Conservation (phyloP, 306 rosid genomes). For the Lathyrus tuberosus region DNA sequence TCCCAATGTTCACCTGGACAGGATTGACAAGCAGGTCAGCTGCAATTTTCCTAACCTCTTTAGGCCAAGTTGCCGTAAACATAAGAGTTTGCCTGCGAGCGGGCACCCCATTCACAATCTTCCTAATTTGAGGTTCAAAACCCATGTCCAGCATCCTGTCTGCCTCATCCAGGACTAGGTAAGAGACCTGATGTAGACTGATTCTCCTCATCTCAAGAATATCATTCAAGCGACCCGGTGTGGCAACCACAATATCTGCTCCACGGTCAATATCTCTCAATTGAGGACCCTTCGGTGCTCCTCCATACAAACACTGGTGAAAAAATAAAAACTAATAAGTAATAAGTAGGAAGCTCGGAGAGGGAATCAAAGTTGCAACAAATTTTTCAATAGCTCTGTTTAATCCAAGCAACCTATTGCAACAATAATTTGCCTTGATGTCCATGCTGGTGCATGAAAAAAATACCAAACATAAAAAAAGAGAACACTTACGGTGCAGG, state of each 20-base stretch:
- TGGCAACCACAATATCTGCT: slow-evolving; percentile 94
- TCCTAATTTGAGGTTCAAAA: slow-evolving; percentile 98
- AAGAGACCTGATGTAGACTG: slow-evolving; percentile 88
- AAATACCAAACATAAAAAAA: background rate
- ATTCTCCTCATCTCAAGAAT: slow-evolving; percentile 96
- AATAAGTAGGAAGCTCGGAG: slow-evolving; percentile 6
- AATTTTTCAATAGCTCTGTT: slow-evolving; percentile 2
- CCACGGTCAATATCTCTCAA: slow-evolving; percentile 93
- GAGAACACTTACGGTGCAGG: slow-evolving; percentile 69
- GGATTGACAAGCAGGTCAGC: slow-evolving; percentile 92
- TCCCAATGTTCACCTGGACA: slow-evolving; percentile 96
- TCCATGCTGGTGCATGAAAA: slow-evolving; percentile 16
- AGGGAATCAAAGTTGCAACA: background rate
- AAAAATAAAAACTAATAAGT: slow-evolving; percentile 5
- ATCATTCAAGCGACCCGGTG: slow-evolving; percentile 99
- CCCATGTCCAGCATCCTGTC: slow-evolving; percentile 99
- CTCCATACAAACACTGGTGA: slow-evolving; percentile 89
- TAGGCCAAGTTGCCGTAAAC: slow-evolving; percentile 99
- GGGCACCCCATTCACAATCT: slow-evolving; percentile 96
- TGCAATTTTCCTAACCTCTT: slow-evolving; percentile 97
- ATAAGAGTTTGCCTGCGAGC: slow-evolving; percentile 92
- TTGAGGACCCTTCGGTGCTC: slow-evolving; percentile 99
- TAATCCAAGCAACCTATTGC: slow-evolving; percentile 1
- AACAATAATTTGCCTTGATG: slow-evolving; percentile 10
- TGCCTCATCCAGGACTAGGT: slow-evolving; percentile 96